Evolutionary conservation across 2,329 filamentous ascomycete genomes (phyloP).

Genomic region (Ciborinia camelliae): DNA sequence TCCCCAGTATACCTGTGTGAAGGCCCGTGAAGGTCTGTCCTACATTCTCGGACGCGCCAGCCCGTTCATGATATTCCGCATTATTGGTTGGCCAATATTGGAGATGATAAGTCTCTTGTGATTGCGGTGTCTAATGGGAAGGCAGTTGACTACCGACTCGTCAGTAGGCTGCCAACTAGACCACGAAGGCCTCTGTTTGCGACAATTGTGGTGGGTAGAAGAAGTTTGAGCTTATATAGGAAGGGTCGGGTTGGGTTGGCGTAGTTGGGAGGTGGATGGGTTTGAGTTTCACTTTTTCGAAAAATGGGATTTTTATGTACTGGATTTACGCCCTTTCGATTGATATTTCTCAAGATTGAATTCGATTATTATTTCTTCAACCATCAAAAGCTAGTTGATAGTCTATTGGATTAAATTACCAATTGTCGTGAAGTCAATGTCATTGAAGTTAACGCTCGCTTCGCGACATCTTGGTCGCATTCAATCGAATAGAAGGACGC

Average conservation of each 20-base stretch:
- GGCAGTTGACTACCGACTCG: neutral
- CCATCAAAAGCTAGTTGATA: neutral
- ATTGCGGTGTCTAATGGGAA: neutral
- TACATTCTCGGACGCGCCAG: slow-evolving; percentile 6
- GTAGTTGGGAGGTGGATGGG: neutral
- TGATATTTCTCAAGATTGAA: neutral
- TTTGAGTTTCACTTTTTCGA: neutral
- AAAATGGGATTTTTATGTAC: neutral
- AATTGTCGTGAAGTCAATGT: neutral
- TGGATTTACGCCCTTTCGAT: neutral
- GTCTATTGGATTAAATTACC: neutral
- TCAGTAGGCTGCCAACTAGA: neutral
- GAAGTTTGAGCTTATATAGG: neutral
- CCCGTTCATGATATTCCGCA: neutral
- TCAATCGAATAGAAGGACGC: neutral
- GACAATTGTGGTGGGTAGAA: neutral
- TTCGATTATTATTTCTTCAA: neutral
- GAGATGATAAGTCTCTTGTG: neutral
- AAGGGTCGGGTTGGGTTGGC: neutral
- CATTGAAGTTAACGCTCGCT: neutral
- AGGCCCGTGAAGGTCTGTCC: slow-evolving; percentile 1
- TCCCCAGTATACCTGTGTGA: slow-evolving; percentile 6
- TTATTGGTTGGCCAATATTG: neutral
- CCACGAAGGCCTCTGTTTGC: neutral
- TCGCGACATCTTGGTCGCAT: neutral